A percentile compares a stretch with the other conserved stretches of the same genome.
These are phyloP conservation scores for Nigrograna mackinnonii DNA, from an alignment of 2,329 filamentous ascomycete species.

Conservation along the genomic window DNA sequence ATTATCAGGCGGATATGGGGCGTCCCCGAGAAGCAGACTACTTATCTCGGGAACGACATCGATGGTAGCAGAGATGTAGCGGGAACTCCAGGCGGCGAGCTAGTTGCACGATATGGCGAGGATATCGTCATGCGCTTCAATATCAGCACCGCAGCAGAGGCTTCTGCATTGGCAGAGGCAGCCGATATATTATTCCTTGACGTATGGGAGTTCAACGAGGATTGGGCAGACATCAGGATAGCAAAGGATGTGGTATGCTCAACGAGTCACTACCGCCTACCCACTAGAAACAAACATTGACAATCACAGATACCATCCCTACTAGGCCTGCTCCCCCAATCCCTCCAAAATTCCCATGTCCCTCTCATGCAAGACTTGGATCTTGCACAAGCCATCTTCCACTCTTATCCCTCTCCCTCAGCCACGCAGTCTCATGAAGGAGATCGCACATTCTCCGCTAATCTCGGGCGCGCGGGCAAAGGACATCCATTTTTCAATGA, in stretches of 20 bases:
- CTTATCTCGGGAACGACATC: slow-evolving; percentile 3
- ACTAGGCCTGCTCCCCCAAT: slow-evolving; percentile 74
- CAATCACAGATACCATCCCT: slow-evolving; percentile 65
- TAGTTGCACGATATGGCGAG: slow-evolving; percentile 65
- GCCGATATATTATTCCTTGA: slow-evolving; percentile 79
- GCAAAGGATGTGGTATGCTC: slow-evolving; percentile 75
- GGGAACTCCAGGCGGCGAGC: slow-evolving; percentile 17
- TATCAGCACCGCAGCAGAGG: slow-evolving; percentile 69
- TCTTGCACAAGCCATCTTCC: slow-evolving; percentile 74
- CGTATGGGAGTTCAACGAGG: slow-evolving; percentile 81
- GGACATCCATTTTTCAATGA: slow-evolving; percentile 78
- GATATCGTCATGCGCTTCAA: slow-evolving; percentile 92
- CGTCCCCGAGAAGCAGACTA: slow-evolving; percentile 21
- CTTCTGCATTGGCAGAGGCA: slow-evolving; percentile 71
- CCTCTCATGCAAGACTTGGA: slow-evolving; percentile 74
- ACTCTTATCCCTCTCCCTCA: slow-evolving; percentile 67
- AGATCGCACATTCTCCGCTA: slow-evolving; percentile 28
- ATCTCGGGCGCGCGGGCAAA: slow-evolving; percentile 50
- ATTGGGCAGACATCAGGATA: slow-evolving; percentile 84
- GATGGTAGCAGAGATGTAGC: slow-evolving; percentile 1
- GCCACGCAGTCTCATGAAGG: slow-evolving; percentile 27
- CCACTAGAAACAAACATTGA: slow-evolving; percentile 2
- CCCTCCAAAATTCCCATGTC: slow-evolving; percentile 71
- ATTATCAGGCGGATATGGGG: slow-evolving; percentile 37
- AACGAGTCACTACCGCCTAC: slow-evolving; percentile 31